Evolutionary conservation across 2,329 filamentous ascomycete species (phyloP).

Genomic region (Sclerotinia subarctica): DNA sequence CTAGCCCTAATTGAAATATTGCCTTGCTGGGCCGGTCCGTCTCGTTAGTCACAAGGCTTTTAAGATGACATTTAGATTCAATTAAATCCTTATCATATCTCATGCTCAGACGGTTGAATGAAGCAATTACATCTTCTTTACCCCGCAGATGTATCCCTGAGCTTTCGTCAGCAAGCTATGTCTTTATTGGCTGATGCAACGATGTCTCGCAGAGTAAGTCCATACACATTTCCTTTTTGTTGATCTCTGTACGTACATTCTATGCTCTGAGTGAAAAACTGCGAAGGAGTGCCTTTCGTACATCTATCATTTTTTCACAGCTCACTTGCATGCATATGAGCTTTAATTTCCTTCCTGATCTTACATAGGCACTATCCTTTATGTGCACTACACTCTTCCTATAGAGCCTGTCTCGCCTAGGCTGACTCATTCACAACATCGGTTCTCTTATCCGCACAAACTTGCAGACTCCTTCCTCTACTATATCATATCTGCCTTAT

Average conservation of each 20-base stretch:
- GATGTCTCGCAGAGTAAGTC: slow-evolving; percentile 19
- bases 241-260: slow-evolving; percentile 2
- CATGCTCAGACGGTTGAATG: background rate
- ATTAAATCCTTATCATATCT: slow-evolving; percentile 1
- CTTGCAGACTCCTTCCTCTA: background rate
- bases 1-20: background rate
- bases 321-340: slow-evolving; percentile 18
- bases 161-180: background rate
- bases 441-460: background rate
- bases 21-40: background rate
- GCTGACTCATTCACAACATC: slow-evolving; percentile 2
- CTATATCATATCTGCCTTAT: background rate
- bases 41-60: background rate
- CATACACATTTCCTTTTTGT: background rate
- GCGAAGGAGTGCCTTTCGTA: slow-evolving; percentile 1
- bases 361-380: background rate
- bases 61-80: background rate
- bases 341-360: background rate
- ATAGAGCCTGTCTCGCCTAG: background rate
- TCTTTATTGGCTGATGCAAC: slow-evolving; percentile 11
- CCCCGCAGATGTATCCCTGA: slow-evolving; percentile 12
- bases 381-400: background rate
- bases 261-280: no score
- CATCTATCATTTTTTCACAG: slow-evolving; percentile 9
- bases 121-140: background rate